Percentiles rank a stretch among this genome's conserved stretches.
Evolutionary conservation across 2,329 filamentous ascomycete genomes (phyloP).

Genomic region (Ascochyta pisi): DNA sequence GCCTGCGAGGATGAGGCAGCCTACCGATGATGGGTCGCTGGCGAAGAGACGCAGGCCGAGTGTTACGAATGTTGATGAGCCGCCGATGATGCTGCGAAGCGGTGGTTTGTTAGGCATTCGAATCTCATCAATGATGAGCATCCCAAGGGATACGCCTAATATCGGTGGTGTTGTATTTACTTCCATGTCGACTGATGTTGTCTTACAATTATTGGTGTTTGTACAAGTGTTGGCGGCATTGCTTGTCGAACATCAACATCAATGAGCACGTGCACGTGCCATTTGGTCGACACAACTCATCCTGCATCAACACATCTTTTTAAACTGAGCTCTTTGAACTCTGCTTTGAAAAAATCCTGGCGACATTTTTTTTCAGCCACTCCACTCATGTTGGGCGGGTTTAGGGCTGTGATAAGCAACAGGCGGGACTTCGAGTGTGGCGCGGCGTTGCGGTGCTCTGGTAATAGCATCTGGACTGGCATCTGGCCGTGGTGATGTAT

Average conservation of each 20-base stretch:
- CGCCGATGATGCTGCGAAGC: conserved; percentile 27
- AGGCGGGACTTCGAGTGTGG: conserved; percentile 32
- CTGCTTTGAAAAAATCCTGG: not conserved
- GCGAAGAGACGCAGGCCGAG: conserved; percentile 23
- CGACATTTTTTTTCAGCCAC: not conserved
- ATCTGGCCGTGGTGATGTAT: conserved; percentile 17
- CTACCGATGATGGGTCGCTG: conserved; percentile 7
- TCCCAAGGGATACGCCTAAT: conserved; percentile 26
- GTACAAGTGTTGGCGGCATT: not conserved
- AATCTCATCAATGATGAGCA: conserved; percentile 34
- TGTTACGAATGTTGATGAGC: conserved; percentile 25
- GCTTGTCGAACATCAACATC: not conserved
- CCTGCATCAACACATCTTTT: not conserved
- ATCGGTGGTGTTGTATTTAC: not conserved
- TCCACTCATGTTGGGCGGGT: not conserved
- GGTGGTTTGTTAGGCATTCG: conserved; percentile 20
- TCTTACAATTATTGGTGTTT: not conserved
- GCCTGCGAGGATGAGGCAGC: conserved; percentile 30
- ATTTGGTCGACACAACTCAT: not conserved
- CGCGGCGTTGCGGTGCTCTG: conserved; percentile 19
- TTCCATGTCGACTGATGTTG: not conserved
- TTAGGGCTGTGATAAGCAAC: conserved; percentile 20
- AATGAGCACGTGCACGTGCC: not conserved
- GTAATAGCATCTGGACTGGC: conserved; percentile 17
- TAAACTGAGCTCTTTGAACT: not conserved